phyloP scores from a whole-genome alignment of 2,329 filamentous ascomycete species.

The Cadophora malorum region DNA sequence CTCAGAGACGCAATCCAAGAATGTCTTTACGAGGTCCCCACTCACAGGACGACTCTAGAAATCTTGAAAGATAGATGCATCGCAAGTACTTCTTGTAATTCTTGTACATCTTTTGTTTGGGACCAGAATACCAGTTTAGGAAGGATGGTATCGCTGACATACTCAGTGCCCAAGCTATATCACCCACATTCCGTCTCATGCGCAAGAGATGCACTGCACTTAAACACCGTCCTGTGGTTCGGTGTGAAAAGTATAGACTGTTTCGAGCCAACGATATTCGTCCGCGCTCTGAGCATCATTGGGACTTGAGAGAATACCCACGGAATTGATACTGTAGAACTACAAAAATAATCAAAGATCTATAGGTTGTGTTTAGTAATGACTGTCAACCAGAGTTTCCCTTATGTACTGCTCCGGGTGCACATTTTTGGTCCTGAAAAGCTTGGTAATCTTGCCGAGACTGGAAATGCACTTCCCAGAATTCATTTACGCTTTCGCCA shows the following conservation, averaged over 20 bases:
- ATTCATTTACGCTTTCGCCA: too few species aligned
- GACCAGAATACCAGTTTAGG: too few species aligned
- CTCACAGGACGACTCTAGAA: not conserved
- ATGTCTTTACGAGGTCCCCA: constrained; percentile 13
- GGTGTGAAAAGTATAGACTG: not conserved
- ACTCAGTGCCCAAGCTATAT: not conserved
- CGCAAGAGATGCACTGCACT: not conserved
- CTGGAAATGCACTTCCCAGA: too few species aligned
- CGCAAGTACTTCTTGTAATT: not conserved
- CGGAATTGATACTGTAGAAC: too few species aligned
- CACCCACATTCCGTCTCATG: not conserved
- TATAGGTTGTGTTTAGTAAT: too few species aligned
- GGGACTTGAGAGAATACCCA: not conserved
- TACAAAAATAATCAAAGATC: too few species aligned
- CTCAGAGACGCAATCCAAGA: constrained; percentile 6
- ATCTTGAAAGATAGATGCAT: not conserved
- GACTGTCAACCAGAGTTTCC: too few species aligned
- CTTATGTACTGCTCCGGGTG: too few species aligned
- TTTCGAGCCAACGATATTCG: not conserved
- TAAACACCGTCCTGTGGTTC: not conserved
- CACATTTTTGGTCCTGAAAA: too few species aligned
- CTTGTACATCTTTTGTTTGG: too few species aligned
- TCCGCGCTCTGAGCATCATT: not conserved
- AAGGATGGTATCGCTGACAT: too few species aligned
- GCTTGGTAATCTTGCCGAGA: too few species aligned